phyloP scores from a whole-genome alignment of 225 moss, liverwort and hornwort genomes.

The Ulota crispa region DNA sequence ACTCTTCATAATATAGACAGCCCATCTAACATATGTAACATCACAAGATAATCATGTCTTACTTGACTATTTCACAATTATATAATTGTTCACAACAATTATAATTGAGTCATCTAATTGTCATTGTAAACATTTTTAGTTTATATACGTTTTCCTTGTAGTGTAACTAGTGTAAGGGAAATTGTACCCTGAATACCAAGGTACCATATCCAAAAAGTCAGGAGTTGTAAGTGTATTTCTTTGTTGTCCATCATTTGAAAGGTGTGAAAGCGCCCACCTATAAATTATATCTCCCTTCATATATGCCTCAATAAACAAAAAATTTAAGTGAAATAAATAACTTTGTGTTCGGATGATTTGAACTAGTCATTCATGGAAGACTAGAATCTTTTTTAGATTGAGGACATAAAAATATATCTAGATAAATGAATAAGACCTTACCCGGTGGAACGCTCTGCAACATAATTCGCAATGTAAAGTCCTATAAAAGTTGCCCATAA shows the following conservation, averaged over 20 bases:
- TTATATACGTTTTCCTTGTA: too few relatives aligned
- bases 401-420: background rate
- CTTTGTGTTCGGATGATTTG: fast-evolving
- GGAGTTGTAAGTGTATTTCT: slow-evolving; percentile 46
- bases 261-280: slow-evolving; percentile 61
- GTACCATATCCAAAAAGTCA: slow-evolving; percentile 65
- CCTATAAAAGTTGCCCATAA: slow-evolving; percentile 68
- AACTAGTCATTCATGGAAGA: too few relatives aligned
- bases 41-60: too few relatives aligned
- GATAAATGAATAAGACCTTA: background rate
- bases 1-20: too few relatives aligned
- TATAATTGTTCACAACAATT: too few relatives aligned
- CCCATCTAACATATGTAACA: background rate
- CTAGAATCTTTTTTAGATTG: background rate
- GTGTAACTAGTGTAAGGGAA: background rate
- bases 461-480: slow-evolving; percentile 58
- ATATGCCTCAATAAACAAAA: too few relatives aligned
- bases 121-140: too few relatives aligned
- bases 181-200: slow-evolving; percentile 67
- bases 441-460: slow-evolving; percentile 55
- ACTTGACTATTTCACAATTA: too few relatives aligned
- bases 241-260: slow-evolving; percentile 37
- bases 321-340: background rate
- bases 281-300: background rate
- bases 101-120: too few relatives aligned